Evolutionary conservation across 805 yeast genomes (phyloP), one percentile per base, ranked within the genome.

Genomic region (Candida chauliodis): DNA sequence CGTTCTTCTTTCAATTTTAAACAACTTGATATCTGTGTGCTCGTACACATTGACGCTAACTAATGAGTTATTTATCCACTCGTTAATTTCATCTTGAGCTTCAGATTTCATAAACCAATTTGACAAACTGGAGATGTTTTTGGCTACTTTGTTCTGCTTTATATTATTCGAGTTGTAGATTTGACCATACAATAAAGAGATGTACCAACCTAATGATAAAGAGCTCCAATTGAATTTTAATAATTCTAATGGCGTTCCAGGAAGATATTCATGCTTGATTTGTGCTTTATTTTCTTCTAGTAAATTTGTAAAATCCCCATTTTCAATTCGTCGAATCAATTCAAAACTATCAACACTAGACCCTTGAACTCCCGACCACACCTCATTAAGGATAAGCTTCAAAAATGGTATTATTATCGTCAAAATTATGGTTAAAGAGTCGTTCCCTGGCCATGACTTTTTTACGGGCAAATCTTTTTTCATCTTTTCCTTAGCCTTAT

Each of bases 181-280:
- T 22, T 66, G 60, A 2, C 80, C 77, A 80, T 85, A 83, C 18
- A 85, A 50, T 8, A 83, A 62, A 4, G 84, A 72, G 27, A 73
- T 69, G 56, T 85, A 85, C 95, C 95, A 86, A 0, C 89, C 90
- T 17, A 84, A 60, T 0, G 86, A 78, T 17, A 69, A 52, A 37
- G 62, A 63, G 27, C 76, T 72, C 95, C 95, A 86, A 4, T 61
- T 55, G 47, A 85, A 81, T 42, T 55, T 65, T 44, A 82, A 61
- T 3, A 72, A 49, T 21, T 59, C 58, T 5, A 76, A 68, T 2
- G 65, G 62, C 0, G 71, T 58, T 13, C 56, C 59, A 0, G 75
- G 71, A 22, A 69, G 50, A 43, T 64, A 75, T 43, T 76, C 78
- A 40, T 46, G 51, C 39, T 51, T 62, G 25, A 69, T 55, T 53